A percentile compares a stretch with the other conserved stretches of the same genome.
Evolutionary conservation across 2,329 filamentous ascomycete genomes (phyloP).

Genomic region (Periconia sp.): DNA sequence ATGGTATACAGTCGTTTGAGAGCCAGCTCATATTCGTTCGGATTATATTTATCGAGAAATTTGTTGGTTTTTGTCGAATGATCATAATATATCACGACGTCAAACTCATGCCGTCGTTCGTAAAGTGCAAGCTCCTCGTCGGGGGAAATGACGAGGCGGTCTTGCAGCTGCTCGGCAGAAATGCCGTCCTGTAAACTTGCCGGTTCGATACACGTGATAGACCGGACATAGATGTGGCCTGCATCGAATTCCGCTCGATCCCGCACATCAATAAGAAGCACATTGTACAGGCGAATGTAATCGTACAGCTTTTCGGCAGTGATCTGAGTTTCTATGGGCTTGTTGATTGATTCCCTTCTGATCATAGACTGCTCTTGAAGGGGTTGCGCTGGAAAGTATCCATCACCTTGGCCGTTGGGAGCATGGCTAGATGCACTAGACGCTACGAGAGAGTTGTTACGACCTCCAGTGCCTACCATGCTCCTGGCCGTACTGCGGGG

Average conservation of each 20-base stretch:
- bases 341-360: slow-evolving; percentile 49
- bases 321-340: slow-evolving; percentile 62
- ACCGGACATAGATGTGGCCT: slow-evolving; percentile 83
- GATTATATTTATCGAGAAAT: slow-evolving; percentile 56
- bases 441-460: slow-evolving; percentile 57
- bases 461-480: slow-evolving; percentile 57
- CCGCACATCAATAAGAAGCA: slow-evolving; percentile 86
- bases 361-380: slow-evolving; percentile 11
- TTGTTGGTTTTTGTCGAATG: slow-evolving; percentile 61
- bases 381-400: slow-evolving; percentile 45
- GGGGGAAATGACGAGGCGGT: slow-evolving; percentile 71
- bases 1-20: slow-evolving; percentile 76
- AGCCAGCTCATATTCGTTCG: slow-evolving; percentile 48
- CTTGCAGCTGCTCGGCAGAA: slow-evolving; percentile 65
- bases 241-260: slow-evolving; percentile 78
- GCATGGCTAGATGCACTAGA: slow-evolving; percentile 38
- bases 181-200: slow-evolving; percentile 69
- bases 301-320: slow-evolving; percentile 70
- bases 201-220: slow-evolving; percentile 88
- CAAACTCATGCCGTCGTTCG: slow-evolving; percentile 71
- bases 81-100: slow-evolving; percentile 91
- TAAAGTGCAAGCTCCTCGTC: slow-evolving; percentile 76
- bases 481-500: slow-evolving; percentile 67
- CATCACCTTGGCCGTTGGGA: slow-evolving; percentile 41
- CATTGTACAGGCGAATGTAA: slow-evolving; percentile 66